A percentile compares a stretch with the other conserved stretches of the same genome.
Evolutionary conservation across 1,284 basidiomycete genomes (phyloP).

Genomic region (Flammula alnicola): DNA sequence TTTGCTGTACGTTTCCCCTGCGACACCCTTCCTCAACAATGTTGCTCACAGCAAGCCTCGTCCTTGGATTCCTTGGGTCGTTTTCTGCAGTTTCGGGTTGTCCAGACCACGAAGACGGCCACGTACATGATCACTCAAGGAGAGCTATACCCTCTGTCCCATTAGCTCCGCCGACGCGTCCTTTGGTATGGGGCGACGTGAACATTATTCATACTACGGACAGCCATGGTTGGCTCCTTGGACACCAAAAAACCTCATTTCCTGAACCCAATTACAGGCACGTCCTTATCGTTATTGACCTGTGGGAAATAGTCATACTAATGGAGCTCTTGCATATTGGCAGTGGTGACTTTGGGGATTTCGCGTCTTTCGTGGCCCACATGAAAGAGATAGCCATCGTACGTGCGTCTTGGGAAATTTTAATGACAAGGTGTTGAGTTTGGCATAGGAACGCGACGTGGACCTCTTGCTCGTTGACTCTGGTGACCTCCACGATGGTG

Average conservation of each 20-base stretch:
- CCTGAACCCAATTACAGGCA: conserved; percentile 80
- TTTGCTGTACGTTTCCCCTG: not conserved
- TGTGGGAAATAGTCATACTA: conserved; percentile 2
- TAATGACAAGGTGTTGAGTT: not conserved
- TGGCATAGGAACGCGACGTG: conserved; percentile 61
- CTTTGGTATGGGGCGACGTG: conserved; percentile 78
- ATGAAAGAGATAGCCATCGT: conserved; percentile 77
- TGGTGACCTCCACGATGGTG: conserved; percentile 83
- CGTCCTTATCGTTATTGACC: conserved; percentile 13
- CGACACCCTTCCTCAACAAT: conserved; percentile 4
- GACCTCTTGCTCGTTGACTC: conserved; percentile 76
- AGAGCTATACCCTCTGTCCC: conserved; percentile 48
- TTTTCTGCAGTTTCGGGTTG: conserved; percentile 33
- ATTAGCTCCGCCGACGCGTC: conserved; percentile 59
- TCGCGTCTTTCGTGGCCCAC: conserved; percentile 79
- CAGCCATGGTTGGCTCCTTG: conserved; percentile 80
- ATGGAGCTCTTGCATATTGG: not conserved
- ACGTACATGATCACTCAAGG: conserved; percentile 40
- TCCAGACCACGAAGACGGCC: conserved; percentile 41
- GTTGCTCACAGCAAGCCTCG: conserved; percentile 13
- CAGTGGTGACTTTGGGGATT: conserved; percentile 79
- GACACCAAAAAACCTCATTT: conserved; percentile 69
- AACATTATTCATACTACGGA: conserved; percentile 85
- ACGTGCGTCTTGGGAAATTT: conserved; percentile 24
- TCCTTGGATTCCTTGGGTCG: conserved; percentile 24